These are phyloP conservation scores for Cochlearia excelsa DNA, from an alignment of 345 rosid species.

Conservation along the genomic window DNA sequence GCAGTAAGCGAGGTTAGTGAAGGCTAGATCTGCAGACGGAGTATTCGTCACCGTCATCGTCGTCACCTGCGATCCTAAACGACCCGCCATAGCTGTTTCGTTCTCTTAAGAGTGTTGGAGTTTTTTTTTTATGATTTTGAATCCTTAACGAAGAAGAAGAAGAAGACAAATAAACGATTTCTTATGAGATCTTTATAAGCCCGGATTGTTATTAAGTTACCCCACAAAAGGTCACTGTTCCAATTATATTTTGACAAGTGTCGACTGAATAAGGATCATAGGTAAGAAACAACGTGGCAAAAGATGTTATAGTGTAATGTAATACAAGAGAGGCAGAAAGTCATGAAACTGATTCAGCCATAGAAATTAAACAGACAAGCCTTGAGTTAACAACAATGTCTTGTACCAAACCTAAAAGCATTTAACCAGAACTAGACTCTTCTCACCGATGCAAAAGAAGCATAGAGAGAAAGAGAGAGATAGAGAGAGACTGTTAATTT, in stretches of 20 bases:
- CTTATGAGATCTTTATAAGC: no score
- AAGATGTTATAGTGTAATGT: no score
- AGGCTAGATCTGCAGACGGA: constrained; percentile 73
- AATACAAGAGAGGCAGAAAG: not conserved
- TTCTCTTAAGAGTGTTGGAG: constrained; percentile 14
- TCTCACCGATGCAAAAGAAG: constrained; percentile 3
- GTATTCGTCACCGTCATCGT: constrained; percentile 74
- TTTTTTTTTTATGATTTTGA: constrained; percentile 1
- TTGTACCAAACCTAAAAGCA: constrained; percentile 10
- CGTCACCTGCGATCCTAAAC: constrained; percentile 47
- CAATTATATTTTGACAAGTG: no score
- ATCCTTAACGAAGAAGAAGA: constrained; percentile 26
- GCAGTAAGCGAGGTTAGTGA: constrained; percentile 86
- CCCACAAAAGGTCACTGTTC: no score
- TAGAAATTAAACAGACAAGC: constrained; percentile 20
- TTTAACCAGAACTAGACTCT: constrained; percentile 9
- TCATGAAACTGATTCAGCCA: constrained; percentile 15
- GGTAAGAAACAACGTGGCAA: no score
- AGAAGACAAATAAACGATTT: no score
- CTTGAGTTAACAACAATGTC: constrained; percentile 24
- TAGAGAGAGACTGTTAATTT: constrained; percentile 14
- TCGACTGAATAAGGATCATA: no score
- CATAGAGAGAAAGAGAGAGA: no score
- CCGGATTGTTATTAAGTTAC: no score
- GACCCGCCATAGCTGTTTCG: constrained; percentile 52